Evolutionary conservation across 768 basidiomycete species (phyloP).

Genomic region (Suillus subluteus): DNA sequence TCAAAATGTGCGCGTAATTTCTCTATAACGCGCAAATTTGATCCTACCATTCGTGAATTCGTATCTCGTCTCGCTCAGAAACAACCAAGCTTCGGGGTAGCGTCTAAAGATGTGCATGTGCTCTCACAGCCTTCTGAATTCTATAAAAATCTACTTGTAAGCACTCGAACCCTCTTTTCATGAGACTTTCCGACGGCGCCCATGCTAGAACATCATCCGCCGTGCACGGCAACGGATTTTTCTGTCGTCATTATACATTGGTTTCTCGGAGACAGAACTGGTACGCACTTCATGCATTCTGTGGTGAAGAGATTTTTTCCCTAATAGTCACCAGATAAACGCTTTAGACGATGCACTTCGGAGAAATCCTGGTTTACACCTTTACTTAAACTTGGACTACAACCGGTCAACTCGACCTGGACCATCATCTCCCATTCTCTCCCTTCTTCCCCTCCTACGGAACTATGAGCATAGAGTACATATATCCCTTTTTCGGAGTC

Average conservation of each 20-base stretch:
- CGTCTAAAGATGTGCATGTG: conserved; percentile 53
- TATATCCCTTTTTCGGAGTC: conserved; percentile 85
- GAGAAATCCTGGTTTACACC: conserved; percentile 59
- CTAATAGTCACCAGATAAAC: conserved; percentile 58
- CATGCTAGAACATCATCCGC: conserved; percentile 69
- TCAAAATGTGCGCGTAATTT: conserved; percentile 35
- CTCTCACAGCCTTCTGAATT: conserved; percentile 63
- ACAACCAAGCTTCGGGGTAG: conserved; percentile 53
- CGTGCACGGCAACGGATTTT: conserved; percentile 82
- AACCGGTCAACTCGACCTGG: conserved; percentile 81
- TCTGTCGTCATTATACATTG: conserved; percentile 90
- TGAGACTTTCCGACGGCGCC: conserved; percentile 3
- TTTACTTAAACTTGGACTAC: conserved; percentile 79
- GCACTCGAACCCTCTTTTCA: conserved; percentile 25
- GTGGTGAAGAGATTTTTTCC: not conserved
- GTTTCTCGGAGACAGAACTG: conserved; percentile 75
- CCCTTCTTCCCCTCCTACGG: conserved; percentile 73
- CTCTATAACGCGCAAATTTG: conserved; percentile 30
- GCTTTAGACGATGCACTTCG: conserved; percentile 64
- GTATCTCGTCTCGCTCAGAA: conserved; percentile 36
- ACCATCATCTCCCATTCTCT: conserved; percentile 64
- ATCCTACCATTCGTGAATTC: conserved; percentile 43
- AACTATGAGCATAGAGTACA: conserved; percentile 74
- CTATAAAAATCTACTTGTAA: conserved; percentile 54
- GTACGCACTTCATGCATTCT: conserved; percentile 48